Base-by-base conservation (phyloP, 176 grass and related monocot species). In the Miscanthus lutarioriparius region DNA sequence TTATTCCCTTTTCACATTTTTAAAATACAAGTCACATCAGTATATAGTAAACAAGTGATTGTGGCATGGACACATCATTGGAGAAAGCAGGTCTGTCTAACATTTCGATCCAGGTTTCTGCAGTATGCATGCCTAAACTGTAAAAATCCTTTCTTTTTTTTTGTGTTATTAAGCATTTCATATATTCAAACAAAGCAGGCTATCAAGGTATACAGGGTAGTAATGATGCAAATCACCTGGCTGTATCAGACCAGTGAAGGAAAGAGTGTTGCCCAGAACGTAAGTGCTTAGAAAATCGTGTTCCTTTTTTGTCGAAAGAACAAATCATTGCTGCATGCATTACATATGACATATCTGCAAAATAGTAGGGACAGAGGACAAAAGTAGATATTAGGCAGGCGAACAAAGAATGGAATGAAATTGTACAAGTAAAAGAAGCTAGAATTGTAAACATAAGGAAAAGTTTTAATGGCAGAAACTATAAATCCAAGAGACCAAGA, bases 221-320 rank as follows among this genome's bases (percentile, higher is more conserved):
- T 48, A 72, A 62, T 41, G 47, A 81, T 26, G 32, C 8, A 71
- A 88, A 70, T 80, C 40, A 98, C 96, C 96, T 95, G 74, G 87
- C 75, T 83, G 85, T 93, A 85, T 95, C 96, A 80, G 91, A 86
- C 86, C 91, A 95, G 87, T 98, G 91, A 90, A 98, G 91, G 78
- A 95, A 94, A 85, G 96, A 86, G 90, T 98, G 96, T 51, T 98
- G 89, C 69, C 93, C 93, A 78, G 86, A 80, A 87, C 84, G 70
- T 39, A 98, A 88, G 85, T 85, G 91, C 68, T 92, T 84, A 77
- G 90, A 93, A 75, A 82, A 88, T 44, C 89, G 88, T 73, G 96
- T 98, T 86, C 92, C 96, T 68, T 95, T 95, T 98, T 80, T 98
- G 96, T 84, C 90, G 91, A 83, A 90, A 98, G 64, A 88, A 91